Evolutionary conservation across 2,329 filamentous ascomycete genomes (phyloP), one percentile per base, ranked within the genome.

Genomic region (Hypoxylon sp.): DNA sequence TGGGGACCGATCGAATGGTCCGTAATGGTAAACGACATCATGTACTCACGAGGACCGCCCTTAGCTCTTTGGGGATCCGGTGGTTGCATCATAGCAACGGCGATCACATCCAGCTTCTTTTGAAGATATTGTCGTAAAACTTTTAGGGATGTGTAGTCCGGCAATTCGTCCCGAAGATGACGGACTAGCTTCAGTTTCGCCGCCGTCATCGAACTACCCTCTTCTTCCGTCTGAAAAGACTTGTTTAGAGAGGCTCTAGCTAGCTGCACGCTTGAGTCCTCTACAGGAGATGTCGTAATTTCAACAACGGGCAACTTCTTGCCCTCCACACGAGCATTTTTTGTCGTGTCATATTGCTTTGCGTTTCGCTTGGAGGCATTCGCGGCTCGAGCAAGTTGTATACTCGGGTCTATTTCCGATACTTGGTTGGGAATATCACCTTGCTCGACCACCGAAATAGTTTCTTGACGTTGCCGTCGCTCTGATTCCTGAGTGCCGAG

Each of bases 41-140:
- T 84, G 77, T 85, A 90, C 73, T 90, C 87, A 22, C 88, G 82
- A 3, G 87, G 87, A 0, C 87, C 87, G 65, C 82, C 80, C 73
- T 88, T 89, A 26, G 86, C 86, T 39, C 88, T 83, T 63, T 83
- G 80, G 5, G 88, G 84, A 51, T 84, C 80, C 9, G 83, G 78
- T 2, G 87, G 85, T 17, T 81, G 80, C 50, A 82, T 82, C 13
- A 86, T 86, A 3, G 82, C 87, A 5, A 91, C 80, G 14, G 83
- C 88, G 8, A 90, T 77, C 5, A 89, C 79, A 74, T 90, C 86
- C 1, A 87, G 75, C 24, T 80, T 83, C 70, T 84, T 83, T 55
- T 82, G 81, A 48, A 86, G 78, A 60, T 84, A 81, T 44, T 79
- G 80, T n/a, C 85, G 84, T 33, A 91, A 78, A 5, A 80, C 77